Evolutionary conservation across 345 rosid species (phyloP), one percentile per base, ranked within the genome.

Genomic region (Sapria himalayana): DNA sequence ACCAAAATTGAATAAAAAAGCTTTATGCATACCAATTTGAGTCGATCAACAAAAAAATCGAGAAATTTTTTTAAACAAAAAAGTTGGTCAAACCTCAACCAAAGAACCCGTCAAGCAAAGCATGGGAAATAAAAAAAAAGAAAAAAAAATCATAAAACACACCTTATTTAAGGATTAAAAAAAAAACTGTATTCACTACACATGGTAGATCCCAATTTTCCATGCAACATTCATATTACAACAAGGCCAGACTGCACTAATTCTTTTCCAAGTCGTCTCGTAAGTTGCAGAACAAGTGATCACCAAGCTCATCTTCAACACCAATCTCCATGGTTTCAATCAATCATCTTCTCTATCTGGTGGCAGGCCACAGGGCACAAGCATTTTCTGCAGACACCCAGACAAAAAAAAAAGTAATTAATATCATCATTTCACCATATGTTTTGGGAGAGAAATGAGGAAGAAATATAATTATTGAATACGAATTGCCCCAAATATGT

Each of bases 321-420:
- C 31, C 5, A 27, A 5, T 27, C 5, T 5, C 11, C 11, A 11
- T 27, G 7, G 5, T 27, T 5, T 27, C 11, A 27, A 11, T 59
- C 43, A 81, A 33, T 81, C 94, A 22, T 78, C 94, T 71, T 78
- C 94, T 70, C 94, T 78, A 50, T 86, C 92, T 0, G 89, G 97
- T 9, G 97, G 89, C 22, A 86, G 66, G 29, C 97, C 92, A n/a
- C 94, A 81, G 8, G 94, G 97, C 61, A 76, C 29, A 37, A 81
- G 97, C 95, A 89, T 82, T 89, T 89, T 89, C 93, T 89, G 68
- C 71, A 60, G 19, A 56, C 25, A 1, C 2, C 41, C 25, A 10
- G 10, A n/a, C 1, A 24, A 31, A 35, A 7, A 15, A n/a, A 24
- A 15, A 23, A 22, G 36, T 12, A 29, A 15, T 29, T 25, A 25